Evolutionary conservation across 2,329 filamentous ascomycete species (phyloP).

Genomic region (Cercospora janseana): DNA sequence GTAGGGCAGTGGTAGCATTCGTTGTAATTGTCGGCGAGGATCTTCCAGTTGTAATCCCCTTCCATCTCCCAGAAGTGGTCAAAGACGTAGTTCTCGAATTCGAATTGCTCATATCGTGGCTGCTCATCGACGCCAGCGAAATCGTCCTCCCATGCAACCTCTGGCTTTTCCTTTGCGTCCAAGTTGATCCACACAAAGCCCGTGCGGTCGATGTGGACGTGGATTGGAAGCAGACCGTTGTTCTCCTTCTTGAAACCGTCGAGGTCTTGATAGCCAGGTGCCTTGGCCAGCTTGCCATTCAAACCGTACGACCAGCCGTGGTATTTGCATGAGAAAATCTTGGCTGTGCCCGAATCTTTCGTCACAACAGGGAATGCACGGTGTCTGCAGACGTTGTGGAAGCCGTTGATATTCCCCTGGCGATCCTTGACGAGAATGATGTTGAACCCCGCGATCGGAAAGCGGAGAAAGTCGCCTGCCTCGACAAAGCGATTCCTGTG

Average conservation of each 20-base stretch:
- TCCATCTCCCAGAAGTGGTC: conserved; percentile 60
- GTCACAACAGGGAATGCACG: conserved; percentile 60
- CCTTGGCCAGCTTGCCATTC: conserved; percentile 58
- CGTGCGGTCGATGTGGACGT: conserved; percentile 53
- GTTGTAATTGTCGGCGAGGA: conserved; percentile 63
- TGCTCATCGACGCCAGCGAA: conserved; percentile 52
- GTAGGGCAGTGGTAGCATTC: conserved; percentile 64
- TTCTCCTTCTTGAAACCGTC: conserved; percentile 56
- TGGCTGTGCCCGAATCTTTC: conserved; percentile 49
- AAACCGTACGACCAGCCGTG: conserved; percentile 64
- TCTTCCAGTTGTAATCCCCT: conserved; percentile 61
- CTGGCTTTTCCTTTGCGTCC: conserved; percentile 48
- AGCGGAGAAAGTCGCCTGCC: conserved; percentile 46
- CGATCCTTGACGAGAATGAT: conserved; percentile 55
- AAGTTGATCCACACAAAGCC: conserved; percentile 62
- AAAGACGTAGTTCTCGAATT: conserved; percentile 56
- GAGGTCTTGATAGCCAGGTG: conserved; percentile 58
- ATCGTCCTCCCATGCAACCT: conserved; percentile 54
- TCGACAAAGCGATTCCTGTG: conserved; percentile 33
- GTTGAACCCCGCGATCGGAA: conserved; percentile 55
- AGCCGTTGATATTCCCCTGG: conserved; percentile 55
- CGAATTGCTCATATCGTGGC: conserved; percentile 46
- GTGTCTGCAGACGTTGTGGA: conserved; percentile 64
- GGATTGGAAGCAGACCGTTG: conserved; percentile 57
- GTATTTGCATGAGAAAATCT: conserved; percentile 59